Evolutionary conservation across 306 rosid species (phyloP).

Genomic region (Citrullus mucosospermus): DNA sequence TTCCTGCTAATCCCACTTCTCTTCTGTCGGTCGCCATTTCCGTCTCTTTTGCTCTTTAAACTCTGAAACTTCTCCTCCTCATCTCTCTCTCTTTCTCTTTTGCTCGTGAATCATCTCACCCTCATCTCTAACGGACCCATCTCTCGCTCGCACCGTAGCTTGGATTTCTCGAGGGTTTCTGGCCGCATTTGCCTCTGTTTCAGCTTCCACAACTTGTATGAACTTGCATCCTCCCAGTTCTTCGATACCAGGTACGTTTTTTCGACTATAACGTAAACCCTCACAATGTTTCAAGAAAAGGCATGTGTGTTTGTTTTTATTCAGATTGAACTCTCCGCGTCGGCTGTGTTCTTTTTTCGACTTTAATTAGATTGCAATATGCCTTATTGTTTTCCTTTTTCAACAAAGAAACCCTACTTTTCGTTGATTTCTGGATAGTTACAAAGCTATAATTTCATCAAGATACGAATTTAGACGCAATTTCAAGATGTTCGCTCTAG

Average conservation of each 20-base stretch:
- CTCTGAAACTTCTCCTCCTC: not conserved
- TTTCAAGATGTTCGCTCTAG: not conserved
- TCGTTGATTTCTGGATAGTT: not conserved
- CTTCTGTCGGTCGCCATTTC: not conserved
- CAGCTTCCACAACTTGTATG: not conserved
- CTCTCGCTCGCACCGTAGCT: not conserved
- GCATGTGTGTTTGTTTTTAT: not conserved
- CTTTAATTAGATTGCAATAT: not conserved
- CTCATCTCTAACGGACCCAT: not conserved
- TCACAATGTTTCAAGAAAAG: not conserved
- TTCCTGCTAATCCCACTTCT: not conserved
- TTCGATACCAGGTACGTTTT: not conserved
- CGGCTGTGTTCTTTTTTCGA: not conserved
- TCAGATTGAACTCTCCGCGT: not conserved
- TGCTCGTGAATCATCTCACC: not conserved
- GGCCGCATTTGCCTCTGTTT: not conserved
- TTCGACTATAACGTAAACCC: not conserved
- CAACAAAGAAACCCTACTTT: not conserved
- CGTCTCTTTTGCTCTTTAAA: not conserved
- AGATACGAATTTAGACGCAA: not conserved
- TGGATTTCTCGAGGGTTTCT: conserved; percentile 1
- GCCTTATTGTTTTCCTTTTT: not conserved
- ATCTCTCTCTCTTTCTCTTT: not conserved
- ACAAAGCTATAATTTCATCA: not conserved
- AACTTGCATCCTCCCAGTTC: not conserved